Conservation (phyloP, 768 basidiomycete species). For the Mycena amicta region DNA sequence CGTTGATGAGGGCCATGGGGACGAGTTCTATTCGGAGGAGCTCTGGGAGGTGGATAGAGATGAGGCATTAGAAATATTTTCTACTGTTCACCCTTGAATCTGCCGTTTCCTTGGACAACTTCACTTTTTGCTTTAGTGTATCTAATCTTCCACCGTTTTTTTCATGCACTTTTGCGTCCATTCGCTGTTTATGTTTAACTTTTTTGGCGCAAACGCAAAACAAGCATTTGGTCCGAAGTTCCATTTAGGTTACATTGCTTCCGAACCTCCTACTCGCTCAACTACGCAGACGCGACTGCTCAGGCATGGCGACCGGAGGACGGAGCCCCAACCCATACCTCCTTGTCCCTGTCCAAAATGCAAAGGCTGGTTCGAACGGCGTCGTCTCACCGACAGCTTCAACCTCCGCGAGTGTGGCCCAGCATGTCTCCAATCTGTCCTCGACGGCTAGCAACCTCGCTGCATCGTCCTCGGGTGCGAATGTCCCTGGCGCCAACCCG, state of each 20-base stretch:
- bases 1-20: neutral
- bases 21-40: slow-evolving; percentile 2
- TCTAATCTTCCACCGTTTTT: too few relatives aligned
- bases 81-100: neutral
- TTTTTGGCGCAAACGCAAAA: too few relatives aligned
- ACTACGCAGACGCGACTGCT: too few relatives aligned
- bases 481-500: slow-evolving; percentile 6
- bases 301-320: neutral
- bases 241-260: too few relatives aligned
- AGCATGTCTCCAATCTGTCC: slow-evolving; percentile 12
- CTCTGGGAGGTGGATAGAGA: neutral
- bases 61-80: slow-evolving; percentile 6
- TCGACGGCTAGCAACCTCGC: slow-evolving; percentile 20
- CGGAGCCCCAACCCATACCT: neutral
- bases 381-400: neutral
- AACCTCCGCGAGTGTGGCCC: slow-evolving; percentile 2
- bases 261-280: too few relatives aligned
- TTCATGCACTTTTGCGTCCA: too few relatives aligned
- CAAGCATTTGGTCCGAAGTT: too few relatives aligned
- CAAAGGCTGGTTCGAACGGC: neutral
- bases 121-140: too few relatives aligned
- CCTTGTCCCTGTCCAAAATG: neutral
- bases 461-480: slow-evolving; percentile 14
- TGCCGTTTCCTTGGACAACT: too few relatives aligned
- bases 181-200: too few relatives aligned